phyloP scores from a whole-genome alignment of 2,329 filamentous ascomycete genomes.

The Talaromyces sp. region DNA sequence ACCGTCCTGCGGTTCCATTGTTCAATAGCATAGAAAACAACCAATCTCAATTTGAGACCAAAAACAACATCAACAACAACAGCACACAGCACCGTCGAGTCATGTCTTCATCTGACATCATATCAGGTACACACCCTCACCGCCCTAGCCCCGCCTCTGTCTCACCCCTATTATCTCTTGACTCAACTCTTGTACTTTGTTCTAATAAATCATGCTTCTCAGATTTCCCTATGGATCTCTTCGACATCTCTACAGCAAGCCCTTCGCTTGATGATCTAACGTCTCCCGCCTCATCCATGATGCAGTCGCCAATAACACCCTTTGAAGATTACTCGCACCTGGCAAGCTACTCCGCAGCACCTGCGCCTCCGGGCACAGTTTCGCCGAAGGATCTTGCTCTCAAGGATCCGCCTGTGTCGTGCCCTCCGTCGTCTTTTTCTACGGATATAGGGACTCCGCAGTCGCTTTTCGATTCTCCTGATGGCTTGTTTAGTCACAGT shows the following conservation, averaged over 20 bases:
- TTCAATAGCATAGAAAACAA: slow-evolving; percentile 28
- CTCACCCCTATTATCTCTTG: slow-evolving; percentile 23
- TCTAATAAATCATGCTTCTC: background rate
- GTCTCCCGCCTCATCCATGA: slow-evolving; percentile 20
- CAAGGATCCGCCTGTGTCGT: slow-evolving; percentile 54
- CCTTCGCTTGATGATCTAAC: slow-evolving; percentile 10
- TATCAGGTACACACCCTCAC: slow-evolving; percentile 31
- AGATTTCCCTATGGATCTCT: slow-evolving; percentile 12
- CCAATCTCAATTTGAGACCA: slow-evolving; percentile 7
- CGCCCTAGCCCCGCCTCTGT: slow-evolving; percentile 35
- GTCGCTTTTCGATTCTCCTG: slow-evolving; percentile 63
- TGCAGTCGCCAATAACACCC: slow-evolving; percentile 19
- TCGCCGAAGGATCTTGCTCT: slow-evolving; percentile 79
- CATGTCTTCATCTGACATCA: slow-evolving; percentile 37
- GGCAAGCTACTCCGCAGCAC: slow-evolving; percentile 22
- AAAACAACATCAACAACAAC: slow-evolving; percentile 3
- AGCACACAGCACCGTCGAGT: slow-evolving; percentile 27
- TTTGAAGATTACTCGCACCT: slow-evolving; percentile 30
- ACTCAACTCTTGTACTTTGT: background rate
- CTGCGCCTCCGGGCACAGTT: slow-evolving; percentile 56
- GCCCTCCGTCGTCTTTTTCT: slow-evolving; percentile 75
- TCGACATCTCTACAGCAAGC: slow-evolving; percentile 9
- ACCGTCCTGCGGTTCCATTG: slow-evolving; percentile 37
- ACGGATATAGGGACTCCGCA: slow-evolving; percentile 82
- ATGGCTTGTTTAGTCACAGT: slow-evolving; percentile 58